Base-by-base conservation (phyloP, 2,329 filamentous ascomycete genomes). In the Colletotrichum lentis region DNA sequence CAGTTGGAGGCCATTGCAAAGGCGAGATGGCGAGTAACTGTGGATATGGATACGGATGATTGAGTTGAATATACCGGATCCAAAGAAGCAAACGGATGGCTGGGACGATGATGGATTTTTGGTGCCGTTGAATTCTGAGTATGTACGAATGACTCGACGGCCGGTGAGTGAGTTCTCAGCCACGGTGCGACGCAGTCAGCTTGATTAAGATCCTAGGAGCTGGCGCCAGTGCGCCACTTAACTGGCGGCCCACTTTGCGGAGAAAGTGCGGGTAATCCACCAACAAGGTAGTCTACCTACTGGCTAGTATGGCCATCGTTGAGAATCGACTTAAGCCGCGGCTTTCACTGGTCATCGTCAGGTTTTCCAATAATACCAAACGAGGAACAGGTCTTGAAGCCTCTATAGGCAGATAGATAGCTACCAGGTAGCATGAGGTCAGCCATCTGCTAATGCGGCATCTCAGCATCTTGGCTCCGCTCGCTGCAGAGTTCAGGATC, bases 221-320 rank as follows among this genome's bases (percentile, higher is more conserved):
- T 35, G 18, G 53, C 43, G 43, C 37, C 5, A 47, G 27, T 39
- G 43, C 56, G 46, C 56, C 20, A 47, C 56, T 39, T n/a, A 24
- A 14, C 39, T 6, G 20, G 55, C 60, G 55, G 65, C 49, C 65
- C n/a, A 65, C 62, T 56, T 16, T 66, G 66, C 62, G 66, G 66
- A 65, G 66, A 66, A 69, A 66, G 62, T 66, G 44, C 62, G 66
- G 66, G 62, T 61, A 52, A 44, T 53, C 41, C 31, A 60, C 55
- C 20, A 8, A 24, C 41, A 50, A 44, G 31, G 5, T 35, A 54
- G 18, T 11, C 53, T 35, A 35, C 31, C 8, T 35, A 10, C 31
- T 35, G 31, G 1, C 31, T 10, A 10, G 7, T 35, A 12, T 16
- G 18, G 43, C 43, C 10, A 20, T 11, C 10, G 20, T 5, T 22